These are phyloP conservation scores for Clarkia xantiana DNA, from an alignment of 345 rosid genomes.

Conservation along the genomic window DNA sequence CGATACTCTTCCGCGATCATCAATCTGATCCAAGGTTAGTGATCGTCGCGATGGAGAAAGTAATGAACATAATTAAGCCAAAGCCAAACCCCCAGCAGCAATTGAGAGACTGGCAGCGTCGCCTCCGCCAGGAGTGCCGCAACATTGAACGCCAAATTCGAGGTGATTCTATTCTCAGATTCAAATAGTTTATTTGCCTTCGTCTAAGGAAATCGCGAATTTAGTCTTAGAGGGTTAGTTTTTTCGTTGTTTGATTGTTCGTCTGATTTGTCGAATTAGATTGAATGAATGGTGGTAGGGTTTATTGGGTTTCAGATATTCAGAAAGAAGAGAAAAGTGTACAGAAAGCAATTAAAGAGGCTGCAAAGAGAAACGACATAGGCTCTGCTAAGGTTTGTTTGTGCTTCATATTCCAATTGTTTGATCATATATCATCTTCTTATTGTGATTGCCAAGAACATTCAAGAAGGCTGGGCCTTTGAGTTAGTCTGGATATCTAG, in stretches of 20 bases:
- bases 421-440: no score
- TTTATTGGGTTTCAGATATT: constrained; percentile 39
- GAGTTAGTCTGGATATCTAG: no score
- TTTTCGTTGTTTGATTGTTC: neutral
- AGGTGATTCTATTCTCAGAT: constrained; percentile 18
- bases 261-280: constrained; percentile 1
- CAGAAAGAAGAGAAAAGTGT: constrained; percentile 78
- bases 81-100: constrained; percentile 67
- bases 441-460: no score
- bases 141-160: constrained; percentile 88
- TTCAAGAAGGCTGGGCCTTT: no score
- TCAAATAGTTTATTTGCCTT: neutral
- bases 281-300: constrained; percentile 3
- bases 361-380: constrained; percentile 84
- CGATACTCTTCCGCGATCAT: no score
- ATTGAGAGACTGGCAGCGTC: constrained; percentile 84
- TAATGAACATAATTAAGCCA: constrained; percentile 73
- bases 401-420: neutral
- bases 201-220: no score
- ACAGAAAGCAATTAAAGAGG: constrained; percentile 79
- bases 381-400: constrained; percentile 70
- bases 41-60: constrained; percentile 43
- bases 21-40: no score
- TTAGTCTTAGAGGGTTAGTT: neutral
- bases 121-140: constrained; percentile 81